phyloP scores from a whole-genome alignment of 2,329 filamentous ascomycete genomes.

The Curvularia verruculosa region DNA sequence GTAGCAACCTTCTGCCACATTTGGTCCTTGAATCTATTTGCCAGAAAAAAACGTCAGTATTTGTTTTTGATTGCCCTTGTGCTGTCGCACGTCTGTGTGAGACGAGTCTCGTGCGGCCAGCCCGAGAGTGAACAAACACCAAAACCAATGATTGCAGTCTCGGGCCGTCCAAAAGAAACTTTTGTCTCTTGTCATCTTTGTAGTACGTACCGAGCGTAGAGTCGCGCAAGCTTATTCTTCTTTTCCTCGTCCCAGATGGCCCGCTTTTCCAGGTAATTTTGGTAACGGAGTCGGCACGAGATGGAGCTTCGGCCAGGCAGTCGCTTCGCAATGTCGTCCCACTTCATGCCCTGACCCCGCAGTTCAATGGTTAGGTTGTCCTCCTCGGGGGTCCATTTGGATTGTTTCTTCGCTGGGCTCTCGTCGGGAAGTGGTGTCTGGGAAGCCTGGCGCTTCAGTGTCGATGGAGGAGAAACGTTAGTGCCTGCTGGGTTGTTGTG shows the following conservation, averaged over 20 bases:
- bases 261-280: conserved; percentile 92
- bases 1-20: conserved; percentile 98
- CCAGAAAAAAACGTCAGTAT: conserved; percentile 28
- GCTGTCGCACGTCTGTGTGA: conserved; percentile 13
- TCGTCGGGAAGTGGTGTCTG: conserved; percentile 47
- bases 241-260: conserved; percentile 97
- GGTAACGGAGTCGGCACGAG: conserved; percentile 92
- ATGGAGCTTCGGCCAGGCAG: conserved; percentile 91
- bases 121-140: conserved; percentile 6
- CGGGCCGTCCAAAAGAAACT: neutral
- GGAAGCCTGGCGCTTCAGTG: conserved; percentile 47
- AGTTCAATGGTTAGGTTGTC: conserved; percentile 93
- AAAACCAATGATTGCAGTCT: conserved; percentile 7
- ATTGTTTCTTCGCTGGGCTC: conserved; percentile 64
- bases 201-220: conserved; percentile 83
- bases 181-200: conserved; percentile 11
- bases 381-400: conserved; percentile 94
- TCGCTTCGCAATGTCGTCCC: conserved; percentile 95
- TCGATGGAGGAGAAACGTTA: conserved; percentile 44
- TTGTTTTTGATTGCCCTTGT: conserved; percentile 11
- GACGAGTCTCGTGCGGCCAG: conserved; percentile 1
- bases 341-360: conserved; percentile 91
- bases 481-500: conserved; percentile 34
- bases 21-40: conserved; percentile 84
- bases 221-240: conserved; percentile 92